Evolutionary conservation across 139 green algal genomes (phyloP), one percentile per base, ranked within the genome.

Genomic region (Tetraselmis striata): DNA sequence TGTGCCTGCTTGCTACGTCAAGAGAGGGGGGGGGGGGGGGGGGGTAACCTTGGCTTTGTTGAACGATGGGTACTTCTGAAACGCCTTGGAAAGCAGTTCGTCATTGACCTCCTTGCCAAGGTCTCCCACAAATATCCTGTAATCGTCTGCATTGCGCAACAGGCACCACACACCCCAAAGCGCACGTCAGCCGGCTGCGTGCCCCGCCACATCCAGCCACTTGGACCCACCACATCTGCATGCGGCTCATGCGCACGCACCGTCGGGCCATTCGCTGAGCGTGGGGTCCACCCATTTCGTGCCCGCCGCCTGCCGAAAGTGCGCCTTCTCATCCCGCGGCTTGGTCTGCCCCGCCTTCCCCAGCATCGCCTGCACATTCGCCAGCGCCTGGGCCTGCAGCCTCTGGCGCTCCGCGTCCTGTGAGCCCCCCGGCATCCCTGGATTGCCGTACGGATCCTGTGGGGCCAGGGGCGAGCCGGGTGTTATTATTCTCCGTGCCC

Each of bases 101-200:
- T 99, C 96, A 28, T 91, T 97, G 23, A 96, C 92, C 85, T 99
- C 96, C 78, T 95, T 95, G 1, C 94, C 96, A 82, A 99, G 85
- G 88, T 99, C 92, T 25, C 96, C 96, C 45, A 98, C 97, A 88
- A 99, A 99, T 31, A 99, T 95, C 2, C 96, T 79, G 86, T 94
- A 93, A 87, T 99, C 96, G 82, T 99, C 95, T 67, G 45, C 5
- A n/a, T n/a, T n/a, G n/a, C n/a, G n/a, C n/a, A n/a, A n/a, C n/a
- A n/a, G n/a, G n/a, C n/a, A n/a, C n/a, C n/a, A n/a, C n/a, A n/a
- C n/a, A n/a, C n/a, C n/a, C n/a, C n/a, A n/a, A n/a, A n/a, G n/a
- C n/a, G n/a, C n/a, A n/a, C n/a, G n/a, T n/a, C n/a, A n/a, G n/a
- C n/a, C n/a, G n/a, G n/a, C n/a, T n/a, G n/a, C n/a, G n/a, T n/a